phyloP scores from a whole-genome alignment of 2,329 filamentous ascomycete species.

The Calonectria honghensis region DNA sequence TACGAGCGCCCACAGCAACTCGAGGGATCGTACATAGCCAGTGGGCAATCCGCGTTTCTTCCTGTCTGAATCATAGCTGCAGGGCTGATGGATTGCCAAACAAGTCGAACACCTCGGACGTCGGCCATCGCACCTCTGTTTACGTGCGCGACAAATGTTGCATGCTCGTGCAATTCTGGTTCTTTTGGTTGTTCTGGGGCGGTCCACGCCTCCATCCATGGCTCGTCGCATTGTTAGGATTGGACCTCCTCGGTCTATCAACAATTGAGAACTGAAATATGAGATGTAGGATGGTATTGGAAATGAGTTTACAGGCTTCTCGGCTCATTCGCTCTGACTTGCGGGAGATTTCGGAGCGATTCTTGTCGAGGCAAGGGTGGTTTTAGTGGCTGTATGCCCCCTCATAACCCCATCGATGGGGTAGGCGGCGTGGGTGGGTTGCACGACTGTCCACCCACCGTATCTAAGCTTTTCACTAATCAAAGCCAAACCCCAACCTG shows the following conservation, averaged over 20 bases:
- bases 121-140: not conserved
- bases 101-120: not conserved
- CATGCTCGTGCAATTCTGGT: constrained; percentile 5
- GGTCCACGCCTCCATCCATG: not conserved
- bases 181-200: not conserved
- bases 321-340: not conserved
- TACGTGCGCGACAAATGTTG: not conserved
- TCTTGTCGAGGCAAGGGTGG: not conserved
- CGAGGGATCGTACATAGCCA: constrained; percentile 2
- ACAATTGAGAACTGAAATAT: not conserved
- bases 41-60: constrained; percentile 4
- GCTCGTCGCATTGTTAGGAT: not conserved
- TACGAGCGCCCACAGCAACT: not conserved
- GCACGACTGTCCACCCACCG: not conserved
- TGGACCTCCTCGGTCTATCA: not conserved
- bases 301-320: not conserved
- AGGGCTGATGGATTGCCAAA: not conserved
- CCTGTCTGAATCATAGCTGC: not conserved
- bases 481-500: not conserved
- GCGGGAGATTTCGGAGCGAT: not conserved
- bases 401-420: not conserved
- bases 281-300: not conserved
- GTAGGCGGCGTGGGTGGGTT: not conserved
- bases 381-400: not conserved
- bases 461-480: not conserved